phyloP scores from a whole-genome alignment of 2,329 filamentous ascomycete genomes.

The Bipolaris gigantea region DNA sequence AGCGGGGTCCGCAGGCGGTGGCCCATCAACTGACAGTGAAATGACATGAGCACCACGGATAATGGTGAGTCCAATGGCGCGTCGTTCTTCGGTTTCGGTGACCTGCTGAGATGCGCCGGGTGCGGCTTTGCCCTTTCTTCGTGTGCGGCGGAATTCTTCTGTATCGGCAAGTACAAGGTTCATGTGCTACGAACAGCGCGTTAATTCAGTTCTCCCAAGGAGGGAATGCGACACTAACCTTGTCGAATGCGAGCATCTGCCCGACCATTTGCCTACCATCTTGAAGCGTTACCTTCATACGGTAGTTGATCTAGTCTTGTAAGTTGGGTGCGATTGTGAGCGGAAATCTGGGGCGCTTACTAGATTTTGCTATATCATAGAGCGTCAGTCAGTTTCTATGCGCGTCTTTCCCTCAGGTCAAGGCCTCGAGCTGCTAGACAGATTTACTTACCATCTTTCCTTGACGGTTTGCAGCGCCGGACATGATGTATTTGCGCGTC shows the following conservation, averaged over 20 bases:
- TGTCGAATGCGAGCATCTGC: constrained; percentile 98
- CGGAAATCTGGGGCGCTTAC: constrained; percentile 51
- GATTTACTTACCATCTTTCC: constrained; percentile 91
- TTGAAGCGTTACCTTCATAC: constrained; percentile 94
- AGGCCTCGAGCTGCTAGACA: constrained; percentile 41
- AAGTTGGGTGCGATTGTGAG: constrained; percentile 19
- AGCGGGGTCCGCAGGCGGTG: constrained; percentile 90
- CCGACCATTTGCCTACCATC: constrained; percentile 96
- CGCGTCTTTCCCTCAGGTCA: constrained; percentile 48
- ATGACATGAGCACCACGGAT: constrained; percentile 93
- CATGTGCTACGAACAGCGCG: constrained; percentile 72
- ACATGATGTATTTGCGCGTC: constrained; percentile 49
- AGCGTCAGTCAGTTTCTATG: constrained; percentile 49
- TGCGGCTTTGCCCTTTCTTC: constrained; percentile 63
- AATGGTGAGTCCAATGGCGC: constrained; percentile 92
- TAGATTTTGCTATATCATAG: constrained; percentile 61
- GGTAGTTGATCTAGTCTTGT: constrained; percentile 85
- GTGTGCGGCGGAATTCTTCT: constrained; percentile 57
- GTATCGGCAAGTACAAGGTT: constrained; percentile 98
- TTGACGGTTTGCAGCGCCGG: constrained; percentile 72
- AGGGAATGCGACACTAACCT: constrained; percentile 58
- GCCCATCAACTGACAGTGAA: constrained; percentile 91
- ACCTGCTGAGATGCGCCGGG: constrained; percentile 65
- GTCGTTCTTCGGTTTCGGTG: constrained; percentile 92
- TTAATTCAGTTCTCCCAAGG: constrained; percentile 15